Percentiles rank a stretch among this genome's conserved stretches.
Evolutionary conservation across 1,284 basidiomycete species (phyloP).

Genomic region (Gomphus bonarii): DNA sequence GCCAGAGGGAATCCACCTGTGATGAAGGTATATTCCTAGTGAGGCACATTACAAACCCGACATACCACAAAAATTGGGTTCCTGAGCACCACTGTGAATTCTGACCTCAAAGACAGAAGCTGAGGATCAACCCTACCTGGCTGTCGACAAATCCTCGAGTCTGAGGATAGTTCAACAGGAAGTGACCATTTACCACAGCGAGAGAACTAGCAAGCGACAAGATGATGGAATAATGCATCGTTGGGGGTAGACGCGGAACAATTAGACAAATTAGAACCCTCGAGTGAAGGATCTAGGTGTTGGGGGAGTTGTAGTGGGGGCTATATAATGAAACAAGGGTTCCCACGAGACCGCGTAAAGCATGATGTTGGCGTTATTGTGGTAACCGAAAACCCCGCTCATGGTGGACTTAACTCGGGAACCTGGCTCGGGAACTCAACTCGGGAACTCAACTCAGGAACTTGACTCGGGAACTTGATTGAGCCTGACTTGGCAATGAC

Average conservation of each 20-base stretch:
- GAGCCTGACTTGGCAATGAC: too few relatives aligned
- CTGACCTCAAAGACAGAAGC: not conserved
- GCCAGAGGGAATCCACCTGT: slow-evolving; percentile 41
- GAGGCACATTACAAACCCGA: not conserved
- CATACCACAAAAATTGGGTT: slow-evolving; percentile 48
- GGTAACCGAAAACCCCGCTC: not conserved
- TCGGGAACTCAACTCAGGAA: not conserved
- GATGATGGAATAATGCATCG: not conserved
- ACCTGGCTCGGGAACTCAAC: slow-evolving; percentile 7
- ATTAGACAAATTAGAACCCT: too few relatives aligned
- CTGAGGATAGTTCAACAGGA: slow-evolving; percentile 55
- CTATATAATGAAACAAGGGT: not conserved
- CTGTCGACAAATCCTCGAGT: slow-evolving; percentile 55
- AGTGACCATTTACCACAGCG: slow-evolving; percentile 49
- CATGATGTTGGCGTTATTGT: not conserved
- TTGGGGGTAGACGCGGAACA: not conserved
- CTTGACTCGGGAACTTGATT: not conserved
- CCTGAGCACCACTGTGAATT: not conserved
- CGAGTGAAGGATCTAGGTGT: too few relatives aligned
- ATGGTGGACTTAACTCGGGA: slow-evolving; percentile 3
- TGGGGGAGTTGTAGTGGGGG: not conserved
- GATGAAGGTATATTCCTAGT: slow-evolving; percentile 4
- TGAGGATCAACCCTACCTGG: slow-evolving; percentile 21
- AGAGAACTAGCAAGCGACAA: slow-evolving; percentile 22
- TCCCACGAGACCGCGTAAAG: not conserved